These are phyloP conservation scores for Fraxinus albicans DNA, from an alignment of 305 asterid species.

Conservation along the genomic window DNA sequence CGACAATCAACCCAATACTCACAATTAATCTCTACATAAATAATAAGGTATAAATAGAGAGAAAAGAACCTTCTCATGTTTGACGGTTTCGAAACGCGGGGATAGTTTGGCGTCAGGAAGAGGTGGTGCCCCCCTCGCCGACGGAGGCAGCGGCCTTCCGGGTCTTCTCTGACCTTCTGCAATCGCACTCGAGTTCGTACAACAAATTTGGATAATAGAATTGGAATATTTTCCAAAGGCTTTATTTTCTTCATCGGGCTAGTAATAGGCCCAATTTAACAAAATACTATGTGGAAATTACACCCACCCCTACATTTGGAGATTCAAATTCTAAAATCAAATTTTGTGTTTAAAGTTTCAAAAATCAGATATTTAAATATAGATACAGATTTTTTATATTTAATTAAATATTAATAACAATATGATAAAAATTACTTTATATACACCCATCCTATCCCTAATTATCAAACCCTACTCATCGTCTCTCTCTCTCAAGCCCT, in stretches of 20 bases:
- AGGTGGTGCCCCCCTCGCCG: slow-evolving; percentile 58
- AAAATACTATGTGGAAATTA: no score
- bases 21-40: not conserved
- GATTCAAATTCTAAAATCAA: no score
- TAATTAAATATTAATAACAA: no score
- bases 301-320: no score
- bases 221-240: not conserved
- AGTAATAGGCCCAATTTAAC: not conserved
- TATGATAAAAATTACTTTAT: no score
- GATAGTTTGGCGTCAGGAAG: slow-evolving; percentile 37
- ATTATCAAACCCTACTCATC: no score
- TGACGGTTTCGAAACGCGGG: slow-evolving; percentile 59
- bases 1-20: not conserved
- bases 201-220: slow-evolving; percentile 10
- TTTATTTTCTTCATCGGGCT: not conserved
- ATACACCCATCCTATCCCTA: no score
- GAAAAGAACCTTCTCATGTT: slow-evolving; percentile 70
- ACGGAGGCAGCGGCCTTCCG: slow-evolving; percentile 34
- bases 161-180: slow-evolving; percentile 26
- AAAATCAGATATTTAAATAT: no score
- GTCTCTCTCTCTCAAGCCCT: no score
- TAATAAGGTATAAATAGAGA: not conserved
- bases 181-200: slow-evolving; percentile 18
- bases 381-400: no score
- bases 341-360: no score